phyloP scores from a whole-genome alignment of 2,329 filamentous ascomycete genomes.

The Didymella arachidicola region DNA sequence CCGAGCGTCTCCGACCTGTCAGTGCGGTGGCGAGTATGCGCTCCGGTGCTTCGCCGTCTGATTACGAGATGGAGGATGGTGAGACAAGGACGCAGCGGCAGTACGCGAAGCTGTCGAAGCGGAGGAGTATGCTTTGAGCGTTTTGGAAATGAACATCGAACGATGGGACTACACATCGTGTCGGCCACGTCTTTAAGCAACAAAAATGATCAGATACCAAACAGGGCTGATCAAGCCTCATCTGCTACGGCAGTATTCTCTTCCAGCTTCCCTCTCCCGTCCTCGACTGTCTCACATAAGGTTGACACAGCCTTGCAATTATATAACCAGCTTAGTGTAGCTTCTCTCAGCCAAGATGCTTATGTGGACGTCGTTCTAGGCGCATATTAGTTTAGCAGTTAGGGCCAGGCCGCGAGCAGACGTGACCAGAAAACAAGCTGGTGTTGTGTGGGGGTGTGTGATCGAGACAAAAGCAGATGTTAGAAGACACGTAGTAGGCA shows the following conservation, averaged over 20 bases:
- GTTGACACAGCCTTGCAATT: neutral
- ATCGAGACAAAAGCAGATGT: neutral
- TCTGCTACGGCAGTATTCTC: neutral
- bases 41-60: constrained; percentile 13
- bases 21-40: constrained; percentile 30
- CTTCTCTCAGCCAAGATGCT: constrained; percentile 1
- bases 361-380: neutral
- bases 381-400: neutral
- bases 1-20: constrained; percentile 28
- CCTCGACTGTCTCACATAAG: neutral
- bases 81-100: constrained; percentile 42
- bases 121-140: constrained; percentile 47
- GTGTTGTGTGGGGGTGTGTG: too few species aligned
- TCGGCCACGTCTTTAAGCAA: neutral
- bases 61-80: constrained; percentile 48
- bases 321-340: neutral
- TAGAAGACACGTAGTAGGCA: neutral
- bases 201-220: neutral
- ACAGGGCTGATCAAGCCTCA: neutral
- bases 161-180: neutral
- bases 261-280: neutral
- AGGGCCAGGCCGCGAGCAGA: neutral
- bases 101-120: constrained; percentile 48
- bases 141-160: neutral
- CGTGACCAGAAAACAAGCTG: too few species aligned